Conservation (phyloP, 305 asterid genomes). For the Fraxinus baroniana region DNA sequence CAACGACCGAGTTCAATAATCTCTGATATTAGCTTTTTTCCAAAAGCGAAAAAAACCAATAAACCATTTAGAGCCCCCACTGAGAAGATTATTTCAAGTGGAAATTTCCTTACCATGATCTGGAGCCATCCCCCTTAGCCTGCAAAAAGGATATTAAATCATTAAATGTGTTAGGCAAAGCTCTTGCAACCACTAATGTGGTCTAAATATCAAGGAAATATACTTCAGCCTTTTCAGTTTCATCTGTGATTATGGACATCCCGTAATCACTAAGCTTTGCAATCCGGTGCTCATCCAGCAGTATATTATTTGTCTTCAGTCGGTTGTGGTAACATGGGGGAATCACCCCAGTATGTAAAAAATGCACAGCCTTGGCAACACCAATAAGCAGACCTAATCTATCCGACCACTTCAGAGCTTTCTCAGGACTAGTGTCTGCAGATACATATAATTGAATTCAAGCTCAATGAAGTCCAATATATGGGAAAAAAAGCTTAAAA, state of each 20-base stretch:
- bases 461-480: conserved; percentile 12
- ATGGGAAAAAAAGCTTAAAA: not conserved
- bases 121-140: conserved; percentile 64
- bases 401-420: conserved; percentile 78
- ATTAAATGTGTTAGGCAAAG: conserved; percentile 26
- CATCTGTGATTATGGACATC: conserved; percentile 73
- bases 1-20: not conserved
- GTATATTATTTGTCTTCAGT: conserved; percentile 69
- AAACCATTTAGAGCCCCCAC: not conserved
- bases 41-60: not conserved
- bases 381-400: conserved; percentile 79
- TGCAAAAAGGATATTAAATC: conserved; percentile 29
- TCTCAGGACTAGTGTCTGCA: conserved; percentile 62
- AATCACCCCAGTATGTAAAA: conserved; percentile 83
- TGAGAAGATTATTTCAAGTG: not conserved
- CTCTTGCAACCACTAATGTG: conserved; percentile 10
- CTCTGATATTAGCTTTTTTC: not conserved
- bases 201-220: conserved; percentile 16
- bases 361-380: conserved; percentile 86
- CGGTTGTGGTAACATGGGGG: conserved; percentile 71
- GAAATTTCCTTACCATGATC: conserved; percentile 48
- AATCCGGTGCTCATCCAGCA: conserved; percentile 75
- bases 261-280: conserved; percentile 94
- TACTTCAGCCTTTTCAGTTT: conserved; percentile 60
- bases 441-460: conserved; percentile 17